A percentile compares a stretch with the other conserved stretches of the same genome.
phyloP scores from a whole-genome alignment of 2,329 filamentous ascomycete genomes.

The Hypoxylon sp. region DNA sequence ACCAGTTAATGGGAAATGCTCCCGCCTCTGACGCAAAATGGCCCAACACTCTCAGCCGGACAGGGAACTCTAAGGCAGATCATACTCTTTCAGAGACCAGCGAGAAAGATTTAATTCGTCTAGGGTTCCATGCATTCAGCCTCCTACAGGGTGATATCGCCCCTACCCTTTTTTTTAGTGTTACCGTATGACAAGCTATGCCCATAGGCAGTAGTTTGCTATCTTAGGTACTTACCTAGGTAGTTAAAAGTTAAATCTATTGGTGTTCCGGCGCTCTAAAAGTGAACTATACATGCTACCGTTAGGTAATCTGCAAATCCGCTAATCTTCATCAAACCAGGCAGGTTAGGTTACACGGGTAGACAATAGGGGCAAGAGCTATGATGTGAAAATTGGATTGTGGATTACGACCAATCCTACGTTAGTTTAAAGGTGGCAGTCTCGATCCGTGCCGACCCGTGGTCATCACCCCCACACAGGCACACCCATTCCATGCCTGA shows the following conservation, averaged over 20 bases:
- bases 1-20: constrained; percentile 15
- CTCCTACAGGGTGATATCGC: constrained; percentile 11
- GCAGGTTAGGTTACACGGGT: constrained; percentile 22
- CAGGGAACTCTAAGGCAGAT: background rate
- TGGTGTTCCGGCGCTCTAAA: background rate
- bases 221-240: too few species aligned
- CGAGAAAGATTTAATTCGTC: constrained; percentile 4
- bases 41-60: constrained; percentile 7
- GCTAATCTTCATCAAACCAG: constrained; percentile 15
- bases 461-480: constrained; percentile 8
- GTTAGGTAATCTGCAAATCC: constrained; percentile 8
- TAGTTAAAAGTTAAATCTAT: constrained; percentile 8
- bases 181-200: constrained; percentile 10
- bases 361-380: constrained; percentile 10
- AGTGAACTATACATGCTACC: constrained; percentile 5
- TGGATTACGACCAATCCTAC: constrained; percentile 22
- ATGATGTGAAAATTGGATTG: constrained; percentile 8
- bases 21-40: constrained; percentile 26
- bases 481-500: constrained; percentile 19
- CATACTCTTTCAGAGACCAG: background rate
- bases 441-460: constrained; percentile 22
- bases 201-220: constrained; percentile 15
- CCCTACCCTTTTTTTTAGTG: constrained; percentile 1
- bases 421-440: constrained; percentile 1
- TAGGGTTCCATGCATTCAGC: constrained; percentile 10